Evolutionary conservation across 495 filamentous ascomycete species (phyloP).

Genomic region (Podospora appendiculata): DNA sequence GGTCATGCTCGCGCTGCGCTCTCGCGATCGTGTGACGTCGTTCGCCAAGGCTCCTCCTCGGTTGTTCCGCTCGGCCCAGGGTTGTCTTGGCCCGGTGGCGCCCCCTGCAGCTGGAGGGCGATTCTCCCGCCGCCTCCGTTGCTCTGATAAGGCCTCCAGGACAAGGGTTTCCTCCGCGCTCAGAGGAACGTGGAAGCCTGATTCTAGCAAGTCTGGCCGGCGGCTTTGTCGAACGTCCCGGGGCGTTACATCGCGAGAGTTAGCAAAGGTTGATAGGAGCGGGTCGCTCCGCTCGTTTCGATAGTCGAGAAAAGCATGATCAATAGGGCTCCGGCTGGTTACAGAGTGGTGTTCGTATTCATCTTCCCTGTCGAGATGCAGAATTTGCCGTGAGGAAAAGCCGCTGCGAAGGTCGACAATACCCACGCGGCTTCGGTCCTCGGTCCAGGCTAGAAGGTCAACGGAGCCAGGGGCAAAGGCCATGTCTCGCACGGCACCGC

Average conservation of each 20-base stretch:
- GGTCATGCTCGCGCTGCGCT: conserved; percentile 16
- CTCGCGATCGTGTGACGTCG: conserved; percentile 8
- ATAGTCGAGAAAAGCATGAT: conserved; percentile 37
- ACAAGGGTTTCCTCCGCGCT: conserved; percentile 39
- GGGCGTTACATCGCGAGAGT: conserved; percentile 6
- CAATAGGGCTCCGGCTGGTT: conserved; percentile 39
- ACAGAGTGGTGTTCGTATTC: conserved; percentile 42
- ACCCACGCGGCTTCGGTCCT: conserved; percentile 77
- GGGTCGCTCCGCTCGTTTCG: conserved; percentile 26
- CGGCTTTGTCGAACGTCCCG: conserved; percentile 4
- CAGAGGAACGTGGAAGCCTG: conserved; percentile 29
- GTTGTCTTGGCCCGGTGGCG: conserved; percentile 1
- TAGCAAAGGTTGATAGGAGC: conserved; percentile 9
- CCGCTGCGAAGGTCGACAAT: conserved; percentile 75
- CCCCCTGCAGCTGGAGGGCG: conserved; percentile 3
- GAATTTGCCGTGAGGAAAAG: conserved; percentile 66
- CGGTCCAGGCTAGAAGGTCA: conserved; percentile 90
- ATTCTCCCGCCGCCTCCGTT: conserved; percentile 37
- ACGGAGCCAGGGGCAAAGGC: conserved; percentile 81
- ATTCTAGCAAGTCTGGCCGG: conserved; percentile 14
- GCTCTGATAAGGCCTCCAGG: conserved; percentile 38
- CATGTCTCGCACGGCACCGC: conserved; percentile 84
- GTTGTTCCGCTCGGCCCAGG: conserved; percentile 7
- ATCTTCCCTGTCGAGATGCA: conserved; percentile 54
- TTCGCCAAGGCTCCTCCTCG: neutral